Evolutionary conservation across 345 rosid genomes (phyloP).

Genomic region (Sonneratia caseolaris): DNA sequence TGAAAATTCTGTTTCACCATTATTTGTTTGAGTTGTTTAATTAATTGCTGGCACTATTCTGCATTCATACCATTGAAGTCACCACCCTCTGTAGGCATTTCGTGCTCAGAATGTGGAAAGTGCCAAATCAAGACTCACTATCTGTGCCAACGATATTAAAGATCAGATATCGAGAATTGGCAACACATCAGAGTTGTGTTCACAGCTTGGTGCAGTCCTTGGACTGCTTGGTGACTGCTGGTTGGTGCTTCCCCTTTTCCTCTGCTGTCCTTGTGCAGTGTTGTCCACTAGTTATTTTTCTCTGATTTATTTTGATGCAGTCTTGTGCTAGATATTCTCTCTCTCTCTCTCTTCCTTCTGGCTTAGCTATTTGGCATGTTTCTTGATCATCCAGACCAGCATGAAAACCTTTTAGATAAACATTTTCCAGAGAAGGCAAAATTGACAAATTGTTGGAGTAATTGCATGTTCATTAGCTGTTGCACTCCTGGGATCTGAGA

Average conservation of each 20-base stretch:
- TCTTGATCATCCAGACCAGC: not conserved
- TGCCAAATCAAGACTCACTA: conserved; percentile 71
- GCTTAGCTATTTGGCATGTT: not conserved
- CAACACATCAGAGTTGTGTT: conserved; percentile 74
- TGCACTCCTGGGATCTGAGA: not conserved
- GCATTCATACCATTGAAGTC: not conserved
- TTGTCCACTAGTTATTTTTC: not conserved
- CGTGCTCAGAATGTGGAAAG: conserved; percentile 79
- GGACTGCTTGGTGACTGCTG: conserved; percentile 99
- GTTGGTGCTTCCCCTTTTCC: conserved; percentile 28
- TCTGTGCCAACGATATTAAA: conserved; percentile 80
- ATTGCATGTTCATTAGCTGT: not conserved
- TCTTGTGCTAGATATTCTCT: no score
- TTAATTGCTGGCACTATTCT: not conserved
- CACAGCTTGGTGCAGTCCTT: conserved; percentile 97
- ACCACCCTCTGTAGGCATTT: conserved; percentile 46
- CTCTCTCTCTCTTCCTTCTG: not conserved
- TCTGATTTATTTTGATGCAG: not conserved
- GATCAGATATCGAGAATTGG: conserved; percentile 63
- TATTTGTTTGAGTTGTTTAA: not conserved
- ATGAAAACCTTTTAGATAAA: not conserved
- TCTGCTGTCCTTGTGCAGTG: not conserved
- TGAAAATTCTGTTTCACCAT: not conserved
- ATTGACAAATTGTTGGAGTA: not conserved
- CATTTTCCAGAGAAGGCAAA: not conserved